Percentiles rank a stretch among this genome's conserved stretches.
phyloP scores from a whole-genome alignment of 208 protist species.

The Phytomonas francai region DNA sequence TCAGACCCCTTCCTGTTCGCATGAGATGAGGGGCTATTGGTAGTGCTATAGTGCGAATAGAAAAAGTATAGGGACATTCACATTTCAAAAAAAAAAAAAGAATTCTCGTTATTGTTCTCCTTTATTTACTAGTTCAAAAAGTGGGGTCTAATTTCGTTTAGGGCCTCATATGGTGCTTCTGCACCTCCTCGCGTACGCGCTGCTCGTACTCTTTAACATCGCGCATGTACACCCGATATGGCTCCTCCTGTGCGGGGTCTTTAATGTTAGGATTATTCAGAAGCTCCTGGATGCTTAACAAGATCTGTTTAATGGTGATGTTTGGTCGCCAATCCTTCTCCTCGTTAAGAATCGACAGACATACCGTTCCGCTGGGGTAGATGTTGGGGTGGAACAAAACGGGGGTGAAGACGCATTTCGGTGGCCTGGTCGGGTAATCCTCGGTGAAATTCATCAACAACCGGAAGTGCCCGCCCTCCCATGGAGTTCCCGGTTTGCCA shows the following conservation, averaged over 20 bases:
- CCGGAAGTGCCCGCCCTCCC: conserved; percentile 95
- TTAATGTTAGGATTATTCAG: conserved; percentile 96
- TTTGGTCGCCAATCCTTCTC: conserved; percentile 98
- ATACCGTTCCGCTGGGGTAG: conserved; percentile 98
- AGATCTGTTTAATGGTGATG: conserved; percentile 98
- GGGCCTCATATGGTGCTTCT: conserved; percentile 43
- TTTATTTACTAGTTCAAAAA: too few species aligned
- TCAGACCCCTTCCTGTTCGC: too few species aligned
- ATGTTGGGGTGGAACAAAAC: conserved; percentile 99
- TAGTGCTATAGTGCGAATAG: too few species aligned
- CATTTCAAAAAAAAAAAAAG: not conserved
- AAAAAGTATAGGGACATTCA: too few species aligned
- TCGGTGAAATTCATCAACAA: conserved; percentile 94
- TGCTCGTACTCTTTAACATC: conserved; percentile 82
- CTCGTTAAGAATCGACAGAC: conserved; percentile 98
- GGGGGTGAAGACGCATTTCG: conserved; percentile 96
- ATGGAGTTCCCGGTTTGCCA: conserved; percentile 92
- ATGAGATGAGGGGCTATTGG: too few species aligned
- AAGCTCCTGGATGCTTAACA: conserved; percentile 98
- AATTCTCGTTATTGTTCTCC: too few species aligned
- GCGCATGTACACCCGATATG: conserved; percentile 87
- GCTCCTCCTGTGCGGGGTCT: conserved; percentile 97
- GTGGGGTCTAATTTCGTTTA: not conserved
- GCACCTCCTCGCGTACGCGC: conserved; percentile 81
- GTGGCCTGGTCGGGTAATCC: conserved; percentile 97